These are phyloP conservation scores for Antitrichia curtipendula DNA, from an alignment of 225 moss, liverwort and hornwort genomes.

Conservation along the genomic window DNA sequence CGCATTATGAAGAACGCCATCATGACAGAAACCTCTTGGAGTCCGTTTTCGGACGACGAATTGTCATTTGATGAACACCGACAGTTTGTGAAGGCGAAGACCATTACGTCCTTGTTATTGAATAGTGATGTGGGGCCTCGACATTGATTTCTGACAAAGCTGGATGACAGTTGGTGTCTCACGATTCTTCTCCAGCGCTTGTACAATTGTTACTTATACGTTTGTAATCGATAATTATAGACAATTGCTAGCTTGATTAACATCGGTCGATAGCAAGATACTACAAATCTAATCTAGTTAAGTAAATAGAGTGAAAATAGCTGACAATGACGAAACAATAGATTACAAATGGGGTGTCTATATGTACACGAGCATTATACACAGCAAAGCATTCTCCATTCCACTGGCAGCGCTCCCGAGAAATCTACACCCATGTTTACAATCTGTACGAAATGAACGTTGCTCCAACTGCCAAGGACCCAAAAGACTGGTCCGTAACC, in stretches of 20 bases:
- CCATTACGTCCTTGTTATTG: neutral
- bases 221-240: neutral
- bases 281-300: neutral
- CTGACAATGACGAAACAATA: neutral
- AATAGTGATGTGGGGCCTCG: neutral
- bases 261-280: neutral
- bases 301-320: neutral
- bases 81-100: conserved; percentile 11
- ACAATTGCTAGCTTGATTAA: neutral
- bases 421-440: neutral
- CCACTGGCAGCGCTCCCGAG: neutral
- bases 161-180: neutral
- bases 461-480: neutral
- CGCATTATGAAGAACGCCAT: neutral
- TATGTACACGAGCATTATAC: conserved; percentile 4
- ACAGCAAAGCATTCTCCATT: neutral
- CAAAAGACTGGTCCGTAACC: neutral
- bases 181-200: neutral
- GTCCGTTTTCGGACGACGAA: conserved; percentile 7
- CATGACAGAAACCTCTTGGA: neutral
- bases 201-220: neutral
- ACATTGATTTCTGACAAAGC: neutral
- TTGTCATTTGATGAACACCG: conserved; percentile 9
- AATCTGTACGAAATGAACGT: neutral
- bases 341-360: neutral